Base-by-base conservation (phyloP, 495 filamentous ascomycete species). In the Aspergillus sclerotioniger region DNA sequence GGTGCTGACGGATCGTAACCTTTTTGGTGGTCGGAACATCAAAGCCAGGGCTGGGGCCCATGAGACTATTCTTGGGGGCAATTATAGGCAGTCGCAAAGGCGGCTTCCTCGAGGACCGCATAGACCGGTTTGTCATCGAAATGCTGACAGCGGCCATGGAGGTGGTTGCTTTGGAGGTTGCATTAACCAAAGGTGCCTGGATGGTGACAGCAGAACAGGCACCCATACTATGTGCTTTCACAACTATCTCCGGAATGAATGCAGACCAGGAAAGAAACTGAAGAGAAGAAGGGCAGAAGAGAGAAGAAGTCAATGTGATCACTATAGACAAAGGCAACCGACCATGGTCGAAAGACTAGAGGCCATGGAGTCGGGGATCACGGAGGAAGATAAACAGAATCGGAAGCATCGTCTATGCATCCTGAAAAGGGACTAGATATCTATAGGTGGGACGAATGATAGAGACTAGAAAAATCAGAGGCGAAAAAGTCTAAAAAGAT, bases 41-140 rank as follows among this genome's bases (percentile, higher is more conserved):
- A 33, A 49, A 37, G 10, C 44, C 47, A 12, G 57, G 8, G 16
- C 8, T 58, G 33, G 57, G 43, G 20, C 53, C 53, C 20, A 50
- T 53, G 13, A 68, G 33, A 51, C 78, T 72, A 54, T 76, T 71
- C 61, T 79, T 80, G 31, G 80, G 80, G 28, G 79, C 80, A 62
- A 82, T 80, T 39, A 75, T 71, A 52, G 76, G 76, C 29, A 82
- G 58, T 51, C 70, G 70, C 17, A 75, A 49, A 10, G 75, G 66
- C 17, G 62, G 72, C 58, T 76, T 77, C 37, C 63, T 67, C 10
- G 74, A 70, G 48, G 62, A 58, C 56, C 69, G 67, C 53, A 64
- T 67, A 60, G 67, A 67, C 45, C 70, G 65, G 57, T 62, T 69
- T 57, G 73, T 68, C 66, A 74, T 76, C 19, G 71, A 69, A 51